Conservation (phyloP, 257 asterid species). For the Cruciata laevipes region DNA sequence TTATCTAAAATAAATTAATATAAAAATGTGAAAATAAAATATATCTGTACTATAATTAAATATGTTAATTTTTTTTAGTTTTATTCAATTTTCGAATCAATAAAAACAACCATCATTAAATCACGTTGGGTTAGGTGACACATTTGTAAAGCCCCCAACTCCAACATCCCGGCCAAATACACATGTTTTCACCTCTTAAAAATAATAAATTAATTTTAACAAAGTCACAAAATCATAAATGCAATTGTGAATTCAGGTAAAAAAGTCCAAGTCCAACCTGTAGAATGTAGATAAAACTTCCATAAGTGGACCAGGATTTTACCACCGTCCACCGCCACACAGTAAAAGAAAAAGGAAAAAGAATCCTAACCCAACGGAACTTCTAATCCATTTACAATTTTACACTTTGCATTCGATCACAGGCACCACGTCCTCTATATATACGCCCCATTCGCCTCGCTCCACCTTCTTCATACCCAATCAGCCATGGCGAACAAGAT, state of each 20-base stretch:
- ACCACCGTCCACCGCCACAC: background rate
- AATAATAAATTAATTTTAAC: too few relatives aligned
- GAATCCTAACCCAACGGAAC: background rate
- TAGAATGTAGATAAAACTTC: background rate
- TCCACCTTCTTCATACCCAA: background rate
- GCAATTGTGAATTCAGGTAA: background rate
- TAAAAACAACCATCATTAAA: too few relatives aligned
- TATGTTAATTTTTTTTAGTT: too few relatives aligned
- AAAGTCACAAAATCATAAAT: background rate
- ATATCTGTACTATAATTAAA: too few relatives aligned
- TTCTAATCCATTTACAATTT: background rate
- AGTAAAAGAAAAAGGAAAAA: background rate
- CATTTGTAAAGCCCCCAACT: background rate
- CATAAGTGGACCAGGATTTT: background rate
- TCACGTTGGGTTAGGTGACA: too few relatives aligned
- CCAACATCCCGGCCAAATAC: background rate
- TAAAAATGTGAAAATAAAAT: too few relatives aligned
- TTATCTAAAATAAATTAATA: too few relatives aligned
- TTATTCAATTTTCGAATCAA: too few relatives aligned
- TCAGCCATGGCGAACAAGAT: conserved; percentile 41
- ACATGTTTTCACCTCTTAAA: background rate
- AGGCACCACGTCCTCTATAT: background rate
- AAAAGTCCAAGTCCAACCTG: background rate
- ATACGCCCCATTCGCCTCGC: background rate
- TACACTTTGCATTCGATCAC: background rate